Evolutionary conservation across 768 basidiomycete species (phyloP), one percentile per base, ranked within the genome.

Genomic region (Agaricus subrufescens): DNA sequence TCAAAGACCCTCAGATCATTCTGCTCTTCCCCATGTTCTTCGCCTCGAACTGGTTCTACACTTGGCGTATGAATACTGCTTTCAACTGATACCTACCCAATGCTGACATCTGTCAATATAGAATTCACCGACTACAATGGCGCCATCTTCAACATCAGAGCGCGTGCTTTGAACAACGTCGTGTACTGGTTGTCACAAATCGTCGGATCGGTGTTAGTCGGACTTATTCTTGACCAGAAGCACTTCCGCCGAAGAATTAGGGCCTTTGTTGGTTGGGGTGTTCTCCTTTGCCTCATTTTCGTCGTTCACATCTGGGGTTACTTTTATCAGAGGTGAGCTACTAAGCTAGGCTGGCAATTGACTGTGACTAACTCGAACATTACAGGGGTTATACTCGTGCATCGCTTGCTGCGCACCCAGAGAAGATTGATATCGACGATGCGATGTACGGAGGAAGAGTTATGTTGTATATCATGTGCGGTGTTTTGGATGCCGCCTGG

Each of bases 11-110:
- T 0, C 74, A 77, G 70, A 82, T 94, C 62, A 58, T 91, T 14
- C 71, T 90, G 3, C 77, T 92, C 19, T 89, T 93, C 74, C 91
- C 91, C 11, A 88, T 92, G 85, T 91, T 92, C 70, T 82, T 91
- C 53, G 82, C 87, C 7, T 87, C 85, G 42, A 91, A 91, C 67
- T 91, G 87, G 81, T 91, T 91, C 71, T 91, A 91, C 65, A 86
- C 89, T 2, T 91, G 87, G 87, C 89, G 87, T 89, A 58, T 65
- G 85, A 67, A n/a, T 12, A 37, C 45, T n/a, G 14, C 2, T 37
- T 50, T 25, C 47, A 23, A 27, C 7, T 43, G 2, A 44, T 15
- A 34, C 42, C 31, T 23, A 49, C 31, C 56, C 50, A 37, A 44
- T 44, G 11, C 55, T 59, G 38, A 54, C 27, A 31, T 19, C 19